phyloP scores from a whole-genome alignment of 139 green algal genomes.

The Edaphochlamys debaryana region DNA sequence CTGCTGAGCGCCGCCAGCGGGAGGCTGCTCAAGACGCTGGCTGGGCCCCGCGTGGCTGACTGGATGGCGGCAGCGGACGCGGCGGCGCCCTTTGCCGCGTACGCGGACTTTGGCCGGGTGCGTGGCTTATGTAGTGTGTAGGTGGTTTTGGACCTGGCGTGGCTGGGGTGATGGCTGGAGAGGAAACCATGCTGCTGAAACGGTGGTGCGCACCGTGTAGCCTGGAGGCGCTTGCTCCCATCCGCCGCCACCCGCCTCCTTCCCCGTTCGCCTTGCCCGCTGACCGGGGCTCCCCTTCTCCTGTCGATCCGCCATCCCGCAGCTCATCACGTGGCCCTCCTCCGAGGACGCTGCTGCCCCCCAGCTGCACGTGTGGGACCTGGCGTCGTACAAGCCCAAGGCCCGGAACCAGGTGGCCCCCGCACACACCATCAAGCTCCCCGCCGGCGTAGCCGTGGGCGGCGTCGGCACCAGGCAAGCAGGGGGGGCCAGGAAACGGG shows the following conservation, averaged over 20 bases:
- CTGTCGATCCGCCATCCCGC: no score
- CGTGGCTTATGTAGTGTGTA: no score
- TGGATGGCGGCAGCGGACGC: not conserved
- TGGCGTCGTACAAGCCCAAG: not conserved
- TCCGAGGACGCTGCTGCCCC: not conserved
- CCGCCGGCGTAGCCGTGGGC: not conserved
- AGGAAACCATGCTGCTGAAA: no score
- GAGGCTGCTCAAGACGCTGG: not conserved
- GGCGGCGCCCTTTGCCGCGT: not conserved
- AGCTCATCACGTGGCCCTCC: constrained; percentile 4
- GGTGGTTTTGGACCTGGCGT: no score
- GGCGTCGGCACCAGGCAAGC: no score
- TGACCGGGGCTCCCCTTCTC: no score
- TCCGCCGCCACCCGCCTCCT: no score
- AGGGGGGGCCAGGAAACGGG: no score
- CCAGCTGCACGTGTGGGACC: not conserved
- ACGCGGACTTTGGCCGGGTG: constrained; percentile 1
- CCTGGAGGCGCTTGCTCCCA: no score
- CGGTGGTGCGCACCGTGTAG: no score
- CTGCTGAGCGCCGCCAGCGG: not conserved
- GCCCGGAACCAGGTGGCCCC: not conserved
- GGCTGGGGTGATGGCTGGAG: no score
- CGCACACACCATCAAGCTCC: not conserved
- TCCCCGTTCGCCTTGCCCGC: no score
- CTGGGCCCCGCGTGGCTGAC: not conserved